Percentiles rank a stretch among this genome's conserved stretches.
phyloP scores from a whole-genome alignment of 1,284 basidiomycete genomes.

The Exobasidium cylindrosporum region DNA sequence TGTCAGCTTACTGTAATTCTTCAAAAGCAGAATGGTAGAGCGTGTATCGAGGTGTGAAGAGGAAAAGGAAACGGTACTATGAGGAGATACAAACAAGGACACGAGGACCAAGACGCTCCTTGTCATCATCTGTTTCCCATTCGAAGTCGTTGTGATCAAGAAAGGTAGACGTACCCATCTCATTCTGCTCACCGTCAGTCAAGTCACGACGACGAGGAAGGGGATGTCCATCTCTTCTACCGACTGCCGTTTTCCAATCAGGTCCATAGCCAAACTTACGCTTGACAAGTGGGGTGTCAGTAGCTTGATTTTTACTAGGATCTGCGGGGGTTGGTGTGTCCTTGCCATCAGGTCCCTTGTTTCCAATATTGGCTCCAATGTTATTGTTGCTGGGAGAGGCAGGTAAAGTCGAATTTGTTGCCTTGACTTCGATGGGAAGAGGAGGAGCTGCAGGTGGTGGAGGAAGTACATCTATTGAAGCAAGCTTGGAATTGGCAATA shows the following conservation, averaged over 20 bases:
- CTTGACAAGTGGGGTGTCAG: not conserved
- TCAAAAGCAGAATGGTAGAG: too few species aligned
- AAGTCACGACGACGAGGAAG: slow-evolving; percentile 5
- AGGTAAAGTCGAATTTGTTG: not conserved
- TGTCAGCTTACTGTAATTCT: not conserved
- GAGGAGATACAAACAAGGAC: not conserved
- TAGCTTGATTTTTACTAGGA: not conserved
- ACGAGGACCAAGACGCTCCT: not conserved
- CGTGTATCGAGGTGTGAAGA: too few species aligned
- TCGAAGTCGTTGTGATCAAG: not conserved
- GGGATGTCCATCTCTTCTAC: not conserved
- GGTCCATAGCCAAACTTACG: slow-evolving; percentile 8
- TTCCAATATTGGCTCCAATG: not conserved
- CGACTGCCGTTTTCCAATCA: not conserved
- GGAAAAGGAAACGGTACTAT: too few species aligned
- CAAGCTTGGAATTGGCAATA: not conserved
- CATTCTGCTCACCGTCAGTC: not conserved
- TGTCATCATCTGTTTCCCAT: not conserved
- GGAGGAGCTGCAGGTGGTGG: not conserved
- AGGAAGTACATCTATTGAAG: not conserved
- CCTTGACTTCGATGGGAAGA: not conserved
- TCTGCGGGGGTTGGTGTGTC: not conserved
- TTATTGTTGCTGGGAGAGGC: not conserved
- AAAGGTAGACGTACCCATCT: not conserved
- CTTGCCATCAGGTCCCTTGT: not conserved